Evolutionary conservation across 2,329 filamentous ascomycete genomes (phyloP).

Genomic region (Aspergillus ruber): DNA sequence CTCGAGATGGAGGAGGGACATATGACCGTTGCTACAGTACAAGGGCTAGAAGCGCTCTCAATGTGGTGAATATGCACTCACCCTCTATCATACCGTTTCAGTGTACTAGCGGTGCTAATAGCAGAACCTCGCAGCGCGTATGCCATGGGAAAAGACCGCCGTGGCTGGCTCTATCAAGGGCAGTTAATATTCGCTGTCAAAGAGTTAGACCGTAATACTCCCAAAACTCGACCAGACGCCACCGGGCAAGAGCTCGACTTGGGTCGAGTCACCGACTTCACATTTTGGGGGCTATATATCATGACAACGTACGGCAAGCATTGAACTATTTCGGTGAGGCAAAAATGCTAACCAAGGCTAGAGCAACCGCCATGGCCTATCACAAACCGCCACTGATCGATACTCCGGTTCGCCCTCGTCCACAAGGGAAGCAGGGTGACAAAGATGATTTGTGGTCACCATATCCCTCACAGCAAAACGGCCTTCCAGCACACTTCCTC

Average conservation of each 20-base stretch:
- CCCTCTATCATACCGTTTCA: not conserved
- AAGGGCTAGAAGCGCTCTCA: conserved; percentile 16
- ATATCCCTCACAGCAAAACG: conserved; percentile 5
- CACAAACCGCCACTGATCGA: conserved; percentile 5
- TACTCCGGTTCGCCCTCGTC: not conserved
- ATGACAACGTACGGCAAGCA: conserved; percentile 4
- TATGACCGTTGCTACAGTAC: conserved; percentile 15
- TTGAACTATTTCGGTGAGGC: not conserved
- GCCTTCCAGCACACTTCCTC: conserved; percentile 1
- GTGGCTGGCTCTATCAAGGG: conserved; percentile 22
- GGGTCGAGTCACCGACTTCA: not conserved
- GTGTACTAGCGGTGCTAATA: no score
- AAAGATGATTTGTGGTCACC: conserved; percentile 5
- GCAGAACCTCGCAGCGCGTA: conserved; percentile 7
- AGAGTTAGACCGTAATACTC: not conserved
- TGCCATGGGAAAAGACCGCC: conserved; percentile 20
- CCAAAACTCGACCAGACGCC: not conserved
- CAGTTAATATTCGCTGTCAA: conserved; percentile 4
- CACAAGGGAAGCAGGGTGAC: conserved; percentile 1
- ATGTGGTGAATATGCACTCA: conserved; percentile 9
- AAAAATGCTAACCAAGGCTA: not conserved
- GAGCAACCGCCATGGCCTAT: conserved; percentile 1
- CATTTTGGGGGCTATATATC: conserved; percentile 7
- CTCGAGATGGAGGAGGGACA: conserved; percentile 17
- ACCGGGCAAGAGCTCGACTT: not conserved